Base-by-base conservation (phyloP, 208 protist genomes). In the Wallacemonas sp. region DNA sequence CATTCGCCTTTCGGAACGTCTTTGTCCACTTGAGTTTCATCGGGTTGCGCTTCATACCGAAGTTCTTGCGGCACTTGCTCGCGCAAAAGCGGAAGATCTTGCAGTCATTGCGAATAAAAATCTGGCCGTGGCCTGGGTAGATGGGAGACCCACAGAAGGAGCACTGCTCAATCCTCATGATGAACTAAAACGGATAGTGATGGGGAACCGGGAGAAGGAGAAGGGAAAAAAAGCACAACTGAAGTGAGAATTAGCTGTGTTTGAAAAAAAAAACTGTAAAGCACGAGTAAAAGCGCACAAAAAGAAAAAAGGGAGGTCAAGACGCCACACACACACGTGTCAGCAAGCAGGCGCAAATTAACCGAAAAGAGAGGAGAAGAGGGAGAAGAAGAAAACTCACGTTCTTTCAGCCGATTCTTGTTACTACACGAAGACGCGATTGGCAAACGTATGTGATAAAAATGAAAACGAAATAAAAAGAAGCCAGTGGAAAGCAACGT, bases 21-120 rank as follows among this genome's bases (percentile, higher is more conserved):
- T 99, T 99, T 22, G 99, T 99, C 98, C 98, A 99, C 66, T 93
- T 88, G 19, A 99, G 82, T 81, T 99, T 99, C 75, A 98, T 96
- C 39, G 99, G 99, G 74, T 99, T 99, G 63, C 97, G 91, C 81
- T 99, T 99, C 90, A 98, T 97, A 72, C 99, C 98, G 78, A 99
- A 99, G 84, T 97, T 96, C 72, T 98, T 99, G 64, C 98, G 90
- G 86, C 99, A 99, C 85, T 99, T 99, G 45, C 88, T 97, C 22
- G 96, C 81, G 75, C 99, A 99, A 75, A 99, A 99, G 26, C 88
- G 85, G 44, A 97, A 97, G 39, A 93, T 82, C 44, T 94, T 93
- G 69, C 89, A 96, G 87, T 99, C 99, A 72, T 99, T 99, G 60
- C 99, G 91, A 28, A 99, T 97, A 86, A 99, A 99, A 22, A 93